Evolutionary conservation across 2,329 filamentous ascomycete species (phyloP).

Genomic region (Neofusicoccum cordaticola): DNA sequence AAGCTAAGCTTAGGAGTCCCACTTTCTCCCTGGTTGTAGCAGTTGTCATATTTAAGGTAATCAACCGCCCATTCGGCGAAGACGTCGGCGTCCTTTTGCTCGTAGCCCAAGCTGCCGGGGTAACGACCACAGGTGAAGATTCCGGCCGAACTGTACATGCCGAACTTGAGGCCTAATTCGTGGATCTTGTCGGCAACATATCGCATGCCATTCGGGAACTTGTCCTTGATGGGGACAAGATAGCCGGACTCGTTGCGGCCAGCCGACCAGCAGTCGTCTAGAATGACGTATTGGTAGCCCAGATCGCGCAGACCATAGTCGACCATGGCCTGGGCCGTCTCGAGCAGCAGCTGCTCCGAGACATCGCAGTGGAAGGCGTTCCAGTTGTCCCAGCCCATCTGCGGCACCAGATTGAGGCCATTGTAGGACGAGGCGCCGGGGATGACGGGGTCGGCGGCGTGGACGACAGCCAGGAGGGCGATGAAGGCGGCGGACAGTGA

Average conservation of each 20-base stretch:
- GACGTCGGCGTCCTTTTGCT: conserved; percentile 51
- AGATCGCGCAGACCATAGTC: conserved; percentile 47
- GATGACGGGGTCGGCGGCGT: conserved; percentile 20
- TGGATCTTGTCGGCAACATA: conserved; percentile 50
- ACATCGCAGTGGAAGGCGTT: conserved; percentile 45
- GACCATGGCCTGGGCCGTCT: conserved; percentile 46
- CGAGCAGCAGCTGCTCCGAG: conserved; percentile 45
- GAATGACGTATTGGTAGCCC: conserved; percentile 51
- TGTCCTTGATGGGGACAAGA: conserved; percentile 31
- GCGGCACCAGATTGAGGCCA: conserved; percentile 35
- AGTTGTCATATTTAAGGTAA: conserved; percentile 52
- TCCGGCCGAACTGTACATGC: conserved; percentile 53
- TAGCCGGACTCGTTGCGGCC: conserved; percentile 46
- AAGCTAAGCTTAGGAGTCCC: conserved; percentile 47
- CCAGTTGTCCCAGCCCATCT: conserved; percentile 40
- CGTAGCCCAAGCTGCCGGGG: conserved; percentile 49
- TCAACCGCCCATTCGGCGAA: conserved; percentile 54
- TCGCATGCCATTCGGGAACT: conserved; percentile 47
- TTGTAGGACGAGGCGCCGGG: conserved; percentile 32
- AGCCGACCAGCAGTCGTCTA: conserved; percentile 54
- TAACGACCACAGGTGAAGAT: conserved; percentile 40
- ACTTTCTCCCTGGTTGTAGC: conserved; percentile 53
- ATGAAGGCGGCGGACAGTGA: not conserved
- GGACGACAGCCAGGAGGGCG: not conserved
- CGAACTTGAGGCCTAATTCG: conserved; percentile 48